Base-by-base conservation (phyloP, 2,329 filamentous ascomycete genomes). In the Herpotrichia juniperi region DNA sequence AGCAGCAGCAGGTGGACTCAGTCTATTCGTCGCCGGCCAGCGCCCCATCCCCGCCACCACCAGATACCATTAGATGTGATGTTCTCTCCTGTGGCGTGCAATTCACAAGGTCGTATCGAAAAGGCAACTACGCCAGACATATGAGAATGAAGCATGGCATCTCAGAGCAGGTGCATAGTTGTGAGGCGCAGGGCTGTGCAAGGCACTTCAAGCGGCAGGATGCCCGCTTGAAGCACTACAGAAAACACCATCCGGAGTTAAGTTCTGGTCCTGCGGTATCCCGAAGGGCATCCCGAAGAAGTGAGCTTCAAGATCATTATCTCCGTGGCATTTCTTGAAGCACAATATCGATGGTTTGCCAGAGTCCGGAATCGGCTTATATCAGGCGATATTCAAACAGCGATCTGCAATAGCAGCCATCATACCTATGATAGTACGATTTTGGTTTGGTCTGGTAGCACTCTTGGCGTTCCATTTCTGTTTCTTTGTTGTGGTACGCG, bases 221-320 rank as follows among this genome's bases (percentile, higher is more conserved):
- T 34, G 54, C 54, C 3, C 45, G 54, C 10, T 17, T 60, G 26
- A 62, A 60, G 30, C 59, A 62, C 22, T 52, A 58, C 19, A 45
- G 59, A 3, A 54, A 28, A 6, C 19, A 46, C 11, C 59, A 59
- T 34, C 32, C 42, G 6, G 24, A 50, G 10, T 22, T 45, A 2
- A 14, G 32, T 14, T 10, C 14, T 9, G 24, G 30, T 26, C 25
- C 32, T 2, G 24, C 40, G 16, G 26, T 22, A 2, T 32, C 21
- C 16, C 48, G 48, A 11, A 51, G 46, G 32, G n/a, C 37, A 14
- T 8, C 21, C 9, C 8, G 21, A 40, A 22, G 19, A 21, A 12
- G 4, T 40, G 19, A 24, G n/a, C n/a, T n/a, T n/a, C n/a, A n/a
- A n/a, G n/a, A n/a, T n/a, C n/a, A n/a, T n/a, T n/a, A n/a, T 40